Evolutionary conservation across 2,329 filamentous ascomycete genomes (phyloP).

Genomic region (Diaporthe aspalathi): DNA sequence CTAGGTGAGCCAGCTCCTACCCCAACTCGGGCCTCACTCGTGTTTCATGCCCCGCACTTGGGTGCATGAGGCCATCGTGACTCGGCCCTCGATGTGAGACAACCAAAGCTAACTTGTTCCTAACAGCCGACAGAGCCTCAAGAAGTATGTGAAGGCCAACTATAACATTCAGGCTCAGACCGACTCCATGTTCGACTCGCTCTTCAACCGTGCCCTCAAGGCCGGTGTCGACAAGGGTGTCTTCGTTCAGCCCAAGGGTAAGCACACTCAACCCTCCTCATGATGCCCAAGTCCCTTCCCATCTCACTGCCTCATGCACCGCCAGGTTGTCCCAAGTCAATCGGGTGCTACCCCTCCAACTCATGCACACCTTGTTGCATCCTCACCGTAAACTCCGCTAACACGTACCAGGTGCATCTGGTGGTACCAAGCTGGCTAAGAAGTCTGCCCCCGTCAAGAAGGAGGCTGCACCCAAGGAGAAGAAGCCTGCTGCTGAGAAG

Average conservation of each 20-base stretch:
- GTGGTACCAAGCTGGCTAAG: conserved; percentile 86
- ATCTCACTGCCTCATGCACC: background rate
- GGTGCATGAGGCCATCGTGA: conserved; percentile 39
- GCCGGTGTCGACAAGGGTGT: conserved; percentile 86
- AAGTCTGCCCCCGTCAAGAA: conserved; percentile 49
- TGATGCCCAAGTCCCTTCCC: conserved; percentile 41
- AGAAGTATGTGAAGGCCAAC: conserved; percentile 71
- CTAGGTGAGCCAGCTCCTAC: conserved; percentile 53
- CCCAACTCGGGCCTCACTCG: conserved; percentile 36
- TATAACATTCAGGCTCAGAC: conserved; percentile 57
- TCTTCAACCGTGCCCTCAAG: conserved; percentile 89
- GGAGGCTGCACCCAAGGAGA: conserved; percentile 46
- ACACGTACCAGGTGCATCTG: conserved; percentile 74
- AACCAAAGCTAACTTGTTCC: conserved; percentile 46
- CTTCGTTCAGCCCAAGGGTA: conserved; percentile 93
- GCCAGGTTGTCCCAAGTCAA: background rate
- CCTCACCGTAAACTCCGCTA: background rate
- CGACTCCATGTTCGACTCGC: conserved; percentile 72
- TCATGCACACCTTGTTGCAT: background rate
- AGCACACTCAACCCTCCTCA: conserved; percentile 44
- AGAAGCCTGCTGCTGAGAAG: conserved; percentile 48
- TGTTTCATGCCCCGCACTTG: conserved; percentile 39
- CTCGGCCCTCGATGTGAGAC: conserved; percentile 29
- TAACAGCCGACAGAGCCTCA: conserved; percentile 66
- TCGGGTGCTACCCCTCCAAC: conserved; percentile 34